Base-by-base conservation (phyloP, 805 yeast species). In the Barnettozyma populi region DNA sequence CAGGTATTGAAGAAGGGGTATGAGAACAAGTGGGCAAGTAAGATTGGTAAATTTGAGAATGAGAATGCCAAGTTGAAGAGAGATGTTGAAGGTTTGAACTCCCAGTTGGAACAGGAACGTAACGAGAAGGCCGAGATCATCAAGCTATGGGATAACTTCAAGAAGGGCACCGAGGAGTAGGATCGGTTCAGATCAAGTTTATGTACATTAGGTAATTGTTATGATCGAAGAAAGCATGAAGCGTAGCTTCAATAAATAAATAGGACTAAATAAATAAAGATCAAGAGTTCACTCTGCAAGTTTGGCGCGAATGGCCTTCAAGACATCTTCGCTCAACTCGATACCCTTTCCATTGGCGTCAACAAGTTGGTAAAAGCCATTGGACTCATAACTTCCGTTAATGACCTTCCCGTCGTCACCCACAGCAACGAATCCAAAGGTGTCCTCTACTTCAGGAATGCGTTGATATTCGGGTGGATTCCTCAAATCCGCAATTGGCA, bases 401-500 rank as follows among this genome's bases (percentile, higher is more conserved):
- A 79, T 67, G 50, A 87, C 83, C 39, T 70, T 69, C 1, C 87
- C 86, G 3, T 71, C 59, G 1, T 52, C 63, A 52, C 76, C 76
- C 2, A 86, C 84, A 52, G 74, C 73, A 9, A 86, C 81, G 57
- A 82, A 84, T 1, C 95, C 95, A 44, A 80, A 70, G 2, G 80
- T 79, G 55, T 84, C 85, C 51, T 84, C 87, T 8, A 84, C 75
- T 19, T 82, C 85, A 1, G 92, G 88, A 13, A 74, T 76, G 53
- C 94, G 71, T 31, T 83, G 84, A 51, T 75, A 78, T 20, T 75
- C 67, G 1, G 92, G 89, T 1, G 79, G 73, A 41, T 73, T 77
- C 49, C 94, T 71, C 51, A 82, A 71, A 60, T 86, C 95, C 54
- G 78, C 83, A 39, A 87, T 76, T 7, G 90, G 88, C 83, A 84